Percentiles rank a stretch among this genome's conserved stretches.
These are phyloP conservation scores for Entonaema liquescens DNA, from an alignment of 495 filamentous ascomycete genomes.

Conservation along the genomic window DNA sequence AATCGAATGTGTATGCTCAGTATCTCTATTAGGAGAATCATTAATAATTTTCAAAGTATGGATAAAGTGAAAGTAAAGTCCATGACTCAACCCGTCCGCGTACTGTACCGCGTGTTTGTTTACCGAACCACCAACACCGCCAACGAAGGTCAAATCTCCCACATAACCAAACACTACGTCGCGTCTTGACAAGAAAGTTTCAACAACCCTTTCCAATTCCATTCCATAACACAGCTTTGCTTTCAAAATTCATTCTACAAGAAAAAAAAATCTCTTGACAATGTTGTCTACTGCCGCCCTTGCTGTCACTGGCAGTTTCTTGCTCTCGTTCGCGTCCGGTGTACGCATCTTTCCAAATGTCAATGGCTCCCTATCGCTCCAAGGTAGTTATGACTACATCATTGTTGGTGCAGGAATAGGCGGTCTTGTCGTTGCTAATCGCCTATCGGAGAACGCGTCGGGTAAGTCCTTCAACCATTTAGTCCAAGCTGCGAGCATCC, in stretches of 20 bases:
- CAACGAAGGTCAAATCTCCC: background rate
- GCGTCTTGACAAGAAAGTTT: background rate
- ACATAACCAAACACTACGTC: background rate
- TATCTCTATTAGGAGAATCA: background rate
- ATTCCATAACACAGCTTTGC: background rate
- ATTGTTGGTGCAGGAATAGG: constrained; percentile 64
- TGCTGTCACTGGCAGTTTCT: constrained; percentile 19
- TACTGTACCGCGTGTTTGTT: constrained; percentile 17
- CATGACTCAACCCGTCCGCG: background rate
- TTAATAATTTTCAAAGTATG: background rate
- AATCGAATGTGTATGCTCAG: background rate
- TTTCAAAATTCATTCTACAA: background rate
- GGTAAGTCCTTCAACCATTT: constrained; percentile 23
- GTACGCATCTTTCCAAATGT: constrained; percentile 17
- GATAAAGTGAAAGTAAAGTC: background rate
- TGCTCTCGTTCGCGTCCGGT: constrained; percentile 14
- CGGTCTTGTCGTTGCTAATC: constrained; percentile 62
- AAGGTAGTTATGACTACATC: constrained; percentile 57
- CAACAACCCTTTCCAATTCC: background rate
- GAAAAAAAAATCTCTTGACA: constrained; percentile 4
- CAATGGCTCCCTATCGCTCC: constrained; percentile 28
- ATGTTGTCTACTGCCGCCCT: background rate
- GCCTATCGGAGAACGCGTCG: constrained; percentile 57
- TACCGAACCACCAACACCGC: constrained; percentile 2
- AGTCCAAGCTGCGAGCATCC: background rate